Conservation (phyloP, 228 moss, liverwort and hornwort genomes). For the Sphagnum magellanicum region DNA sequence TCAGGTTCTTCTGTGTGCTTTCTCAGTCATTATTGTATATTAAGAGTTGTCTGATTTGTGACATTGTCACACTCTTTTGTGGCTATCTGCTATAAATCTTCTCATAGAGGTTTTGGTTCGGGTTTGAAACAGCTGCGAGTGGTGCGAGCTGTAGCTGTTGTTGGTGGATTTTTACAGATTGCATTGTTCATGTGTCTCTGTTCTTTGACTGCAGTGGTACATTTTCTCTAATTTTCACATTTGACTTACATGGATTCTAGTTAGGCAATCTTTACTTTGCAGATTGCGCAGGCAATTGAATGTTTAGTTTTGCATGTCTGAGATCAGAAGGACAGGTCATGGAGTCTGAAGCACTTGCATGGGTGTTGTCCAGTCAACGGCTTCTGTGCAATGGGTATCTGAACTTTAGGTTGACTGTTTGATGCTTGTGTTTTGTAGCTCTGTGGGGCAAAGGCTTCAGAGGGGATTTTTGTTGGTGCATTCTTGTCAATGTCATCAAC, state of each 20-base stretch:
- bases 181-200: slow-evolving; percentile 95
- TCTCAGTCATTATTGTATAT: too few relatives aligned
- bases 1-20: background rate
- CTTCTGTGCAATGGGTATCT: background rate
- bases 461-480: slow-evolving; percentile 95
- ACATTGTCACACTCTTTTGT: background rate
- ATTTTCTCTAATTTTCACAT: background rate
- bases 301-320: too few relatives aligned
- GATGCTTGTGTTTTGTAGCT: slow-evolving; percentile 20
- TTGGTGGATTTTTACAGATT: slow-evolving; percentile 88
- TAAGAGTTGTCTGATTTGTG: too few relatives aligned
- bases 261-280: too few relatives aligned
- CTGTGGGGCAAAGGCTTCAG: slow-evolving; percentile 87
- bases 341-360: too few relatives aligned
- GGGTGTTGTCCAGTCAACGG: too few relatives aligned
- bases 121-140: slow-evolving; percentile 46
- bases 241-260: too few relatives aligned
- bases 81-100: background rate
- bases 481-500: slow-evolving; percentile 99
- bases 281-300: too few relatives aligned
- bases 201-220: slow-evolving; percentile 61
- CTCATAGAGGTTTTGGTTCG: background rate
- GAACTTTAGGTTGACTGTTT: background rate
- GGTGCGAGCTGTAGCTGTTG: slow-evolving; percentile 79
- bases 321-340: too few relatives aligned